phyloP scores from a whole-genome alignment of 345 rosid genomes.

The Aquilaria yunnanensis region DNA sequence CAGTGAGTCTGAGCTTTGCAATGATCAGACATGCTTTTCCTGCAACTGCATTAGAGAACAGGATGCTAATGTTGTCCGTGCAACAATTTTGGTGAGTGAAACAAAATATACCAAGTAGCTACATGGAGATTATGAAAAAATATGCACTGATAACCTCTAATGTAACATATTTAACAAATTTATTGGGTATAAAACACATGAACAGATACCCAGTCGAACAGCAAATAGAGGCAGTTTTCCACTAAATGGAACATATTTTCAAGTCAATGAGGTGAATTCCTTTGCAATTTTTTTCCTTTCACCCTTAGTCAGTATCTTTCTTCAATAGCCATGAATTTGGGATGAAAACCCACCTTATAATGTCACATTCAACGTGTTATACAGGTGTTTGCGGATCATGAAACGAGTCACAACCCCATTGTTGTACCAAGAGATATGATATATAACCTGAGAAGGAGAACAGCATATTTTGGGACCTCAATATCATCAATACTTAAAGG shows the following conservation, averaged over 20 bases:
- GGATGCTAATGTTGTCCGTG: constrained; percentile 26
- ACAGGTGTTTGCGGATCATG: constrained; percentile 77
- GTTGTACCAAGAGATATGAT: constrained; percentile 27
- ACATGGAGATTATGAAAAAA: background rate
- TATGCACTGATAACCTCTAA: background rate
- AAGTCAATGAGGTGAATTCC: constrained; percentile 52
- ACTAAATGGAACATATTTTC: constrained; percentile 78
- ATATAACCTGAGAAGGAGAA: constrained; percentile 29
- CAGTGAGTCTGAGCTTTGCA: constrained; percentile 24
- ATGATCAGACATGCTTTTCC: constrained; percentile 25
- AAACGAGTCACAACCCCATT: constrained; percentile 36
- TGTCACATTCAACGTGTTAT: background rate
- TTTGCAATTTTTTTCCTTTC: background rate
- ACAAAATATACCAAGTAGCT: background rate
- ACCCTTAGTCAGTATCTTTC: background rate
- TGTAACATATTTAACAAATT: background rate
- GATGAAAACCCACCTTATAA: background rate
- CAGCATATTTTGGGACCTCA: constrained; percentile 41
- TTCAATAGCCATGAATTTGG: background rate
- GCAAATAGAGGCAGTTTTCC: constrained; percentile 55
- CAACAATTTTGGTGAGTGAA: constrained; percentile 56
- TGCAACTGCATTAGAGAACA: constrained; percentile 27
- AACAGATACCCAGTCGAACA: constrained; percentile 63
- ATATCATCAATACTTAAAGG: constrained; percentile 35
- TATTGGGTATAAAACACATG: background rate